Base-by-base conservation (phyloP, 139 green algal species). In the Chlorella sp. region DNA sequence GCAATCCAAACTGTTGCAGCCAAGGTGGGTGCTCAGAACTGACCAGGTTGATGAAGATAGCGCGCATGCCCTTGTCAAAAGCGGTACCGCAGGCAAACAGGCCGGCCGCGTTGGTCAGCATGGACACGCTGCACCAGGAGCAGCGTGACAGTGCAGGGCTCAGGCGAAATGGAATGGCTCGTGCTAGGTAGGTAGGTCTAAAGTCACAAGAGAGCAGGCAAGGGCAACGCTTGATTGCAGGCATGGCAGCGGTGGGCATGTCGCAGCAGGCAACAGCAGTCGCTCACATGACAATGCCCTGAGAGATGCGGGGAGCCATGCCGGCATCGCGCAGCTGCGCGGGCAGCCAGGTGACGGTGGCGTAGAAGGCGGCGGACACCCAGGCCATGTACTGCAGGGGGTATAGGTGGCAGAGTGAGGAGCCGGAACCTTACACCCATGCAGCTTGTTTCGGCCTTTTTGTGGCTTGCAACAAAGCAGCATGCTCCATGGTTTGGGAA, bases 351-450 rank as follows among this genome's bases (percentile, higher is more conserved):
- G 75, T 51, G 46, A 60, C 75, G 34, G 36, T 44, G n/a, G 36
- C 51, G 51, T 81, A 81, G 75, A 81, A 81, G 51, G 48, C 75
- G 7, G 48, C 75, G 34, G 75, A 81, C 75, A 81, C 75, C 72
- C 51, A 60, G 51, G 51, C 51, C 51, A 60, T 60, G 51, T 60
- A 60, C 70, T 76, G 70, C 36, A 34, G 36, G 22, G 34, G 38
- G 16, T 7, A 3, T 4, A 7, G 64, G 32, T 40, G 30, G 64
- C 32, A 22, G 64, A 24, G 5, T 2, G 30, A 17, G 19, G 22
- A 24, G 34, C 24, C 1, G 22, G 7, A 1, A 68, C 8, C 8
- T 11, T 19, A 19, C 8, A 54, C 8, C 46, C 8, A 54, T 11
- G 8, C 46, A 54, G n/a, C n/a, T n/a, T n/a, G n/a, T n/a, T n/a